Percentiles rank a stretch among this genome's conserved stretches.
Evolutionary conservation across 2,329 filamentous ascomycete species (phyloP).

Genomic region (Monilinia aucupariae): DNA sequence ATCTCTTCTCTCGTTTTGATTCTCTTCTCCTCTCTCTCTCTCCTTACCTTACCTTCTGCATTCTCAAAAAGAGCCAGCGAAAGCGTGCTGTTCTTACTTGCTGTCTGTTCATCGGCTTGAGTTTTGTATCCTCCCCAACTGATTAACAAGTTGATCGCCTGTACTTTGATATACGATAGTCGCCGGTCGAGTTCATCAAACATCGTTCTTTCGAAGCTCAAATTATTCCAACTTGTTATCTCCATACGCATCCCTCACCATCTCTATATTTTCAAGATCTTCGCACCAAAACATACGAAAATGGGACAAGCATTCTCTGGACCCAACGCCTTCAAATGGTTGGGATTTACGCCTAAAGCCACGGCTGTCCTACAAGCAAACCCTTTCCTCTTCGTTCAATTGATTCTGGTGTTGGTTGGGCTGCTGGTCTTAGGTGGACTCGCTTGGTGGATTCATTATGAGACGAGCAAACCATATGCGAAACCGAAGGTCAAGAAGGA

Average conservation of each 20-base stretch:
- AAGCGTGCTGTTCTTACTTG: not conserved
- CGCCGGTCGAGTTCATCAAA: not conserved
- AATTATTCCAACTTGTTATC: not conserved
- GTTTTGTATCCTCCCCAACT: not conserved
- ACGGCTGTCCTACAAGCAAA: slow-evolving; percentile 31
- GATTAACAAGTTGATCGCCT: not conserved
- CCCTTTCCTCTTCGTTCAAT: slow-evolving; percentile 29
- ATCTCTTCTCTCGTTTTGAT: not conserved
- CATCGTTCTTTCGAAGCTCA: not conserved
- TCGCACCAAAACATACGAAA: not conserved
- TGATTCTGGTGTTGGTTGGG: slow-evolving; percentile 27
- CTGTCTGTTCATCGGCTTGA: slow-evolving; percentile 8
- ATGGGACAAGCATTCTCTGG: slow-evolving; percentile 34
- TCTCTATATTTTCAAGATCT: not conserved
- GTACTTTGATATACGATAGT: not conserved
- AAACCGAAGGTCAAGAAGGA: slow-evolving; percentile 33
- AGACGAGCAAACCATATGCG: slow-evolving; percentile 31
- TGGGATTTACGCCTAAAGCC: slow-evolving; percentile 33
- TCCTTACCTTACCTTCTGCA: not conserved
- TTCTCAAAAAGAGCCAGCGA: not conserved
- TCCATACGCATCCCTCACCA: not conserved
- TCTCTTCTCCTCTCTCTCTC: not conserved
- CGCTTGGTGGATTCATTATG: slow-evolving; percentile 30
- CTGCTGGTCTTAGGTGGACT: slow-evolving; percentile 21
- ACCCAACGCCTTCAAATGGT: slow-evolving; percentile 35